Percentiles rank a stretch among this genome's conserved stretches.
phyloP scores from a whole-genome alignment of 352 stramenopile genomes.

The Phytopythium kandeliae region DNA sequence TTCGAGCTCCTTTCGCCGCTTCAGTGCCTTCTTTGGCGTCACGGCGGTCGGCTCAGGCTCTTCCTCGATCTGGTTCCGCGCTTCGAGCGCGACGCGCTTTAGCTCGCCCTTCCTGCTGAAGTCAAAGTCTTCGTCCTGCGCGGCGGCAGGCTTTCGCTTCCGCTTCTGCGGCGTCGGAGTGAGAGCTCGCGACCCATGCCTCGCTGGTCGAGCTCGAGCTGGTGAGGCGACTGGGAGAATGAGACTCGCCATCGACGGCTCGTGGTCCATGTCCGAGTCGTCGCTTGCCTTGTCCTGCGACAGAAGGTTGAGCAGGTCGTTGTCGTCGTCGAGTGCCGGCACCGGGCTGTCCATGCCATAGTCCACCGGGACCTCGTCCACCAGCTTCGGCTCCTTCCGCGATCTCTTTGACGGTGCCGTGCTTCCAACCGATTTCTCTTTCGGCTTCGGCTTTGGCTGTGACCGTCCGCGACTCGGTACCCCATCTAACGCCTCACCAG shows the following conservation, averaged over 20 bases:
- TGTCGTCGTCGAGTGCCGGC: constrained; percentile 24
- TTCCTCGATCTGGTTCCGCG: constrained; percentile 16
- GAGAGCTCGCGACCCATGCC: constrained; percentile 5
- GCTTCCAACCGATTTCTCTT: not conserved
- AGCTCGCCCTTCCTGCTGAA: constrained; percentile 41
- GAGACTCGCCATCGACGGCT: constrained; percentile 40
- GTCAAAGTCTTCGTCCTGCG: constrained; percentile 35
- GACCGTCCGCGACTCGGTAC: not conserved
- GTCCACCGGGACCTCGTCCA: constrained; percentile 15
- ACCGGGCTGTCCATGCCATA: constrained; percentile 12
- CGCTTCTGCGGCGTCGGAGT: constrained; percentile 17
- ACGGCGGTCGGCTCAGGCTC: constrained; percentile 9
- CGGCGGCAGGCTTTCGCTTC: constrained; percentile 17
- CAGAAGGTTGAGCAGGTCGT: constrained; percentile 48
- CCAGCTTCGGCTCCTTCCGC: not conserved
- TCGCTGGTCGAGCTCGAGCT: constrained; percentile 8
- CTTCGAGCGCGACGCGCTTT: constrained; percentile 11
- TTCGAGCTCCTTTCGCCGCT: constrained; percentile 24
- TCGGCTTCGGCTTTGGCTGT: constrained; percentile 2
- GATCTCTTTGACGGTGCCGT: not conserved
- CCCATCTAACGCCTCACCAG: not conserved
- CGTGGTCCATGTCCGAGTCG: constrained; percentile 47
- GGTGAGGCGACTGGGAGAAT: constrained; percentile 31
- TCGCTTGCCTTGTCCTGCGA: constrained; percentile 53
- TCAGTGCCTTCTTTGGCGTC: constrained; percentile 27